Evolutionary conservation across 2,329 filamentous ascomycete genomes (phyloP), one percentile per base, ranked within the genome.

Genomic region (Aureobasidium sp.): DNA sequence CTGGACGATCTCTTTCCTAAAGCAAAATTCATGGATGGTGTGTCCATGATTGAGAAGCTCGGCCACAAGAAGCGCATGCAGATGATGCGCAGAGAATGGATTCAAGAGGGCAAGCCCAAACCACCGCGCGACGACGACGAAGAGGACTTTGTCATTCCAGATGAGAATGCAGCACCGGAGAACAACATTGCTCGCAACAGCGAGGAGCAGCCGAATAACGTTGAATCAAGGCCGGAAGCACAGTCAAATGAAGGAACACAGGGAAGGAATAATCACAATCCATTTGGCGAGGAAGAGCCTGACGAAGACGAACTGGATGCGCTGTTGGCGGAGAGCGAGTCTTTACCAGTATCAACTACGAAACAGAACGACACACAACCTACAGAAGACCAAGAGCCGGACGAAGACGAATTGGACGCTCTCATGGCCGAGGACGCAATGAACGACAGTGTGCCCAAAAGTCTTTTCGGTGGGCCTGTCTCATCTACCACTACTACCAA

Each of bases 1-100:
- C 87, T 99, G 2, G 93, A 99, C 74, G 91, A 97, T 70, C 80
- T 99, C 13, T 99, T 92, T 70, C 94, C 94, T 13, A 91, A 95
- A 70, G 94, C 93, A 5, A 93, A 91, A 70, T 99, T 99, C 70
- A 83, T 89, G 52, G 94, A 99, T 69, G 94, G 89, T 3, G 78
- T 97, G 7, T 78, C 82, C 42, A 96, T 97, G 79, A 90, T 97
- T 2, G 94, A 99, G 73, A 97, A 96, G 75, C 81, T 91, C 0
- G 94, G 94, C 1, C 94, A 97, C 74, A 90, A 88, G 68, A 92
- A 89, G 71, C 80, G 81, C 15, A 82, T 97, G 72, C 84, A 89
- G 65, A 82, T 84, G 36, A 88, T 87, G 76, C 82, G 93, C 63
- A 84, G 84, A 71, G 86, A 89, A 65, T 96, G 91, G 89, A 93